Base-by-base conservation (phyloP, 2,329 filamentous ascomycete species). In the Aspergillus bombycis region DNA sequence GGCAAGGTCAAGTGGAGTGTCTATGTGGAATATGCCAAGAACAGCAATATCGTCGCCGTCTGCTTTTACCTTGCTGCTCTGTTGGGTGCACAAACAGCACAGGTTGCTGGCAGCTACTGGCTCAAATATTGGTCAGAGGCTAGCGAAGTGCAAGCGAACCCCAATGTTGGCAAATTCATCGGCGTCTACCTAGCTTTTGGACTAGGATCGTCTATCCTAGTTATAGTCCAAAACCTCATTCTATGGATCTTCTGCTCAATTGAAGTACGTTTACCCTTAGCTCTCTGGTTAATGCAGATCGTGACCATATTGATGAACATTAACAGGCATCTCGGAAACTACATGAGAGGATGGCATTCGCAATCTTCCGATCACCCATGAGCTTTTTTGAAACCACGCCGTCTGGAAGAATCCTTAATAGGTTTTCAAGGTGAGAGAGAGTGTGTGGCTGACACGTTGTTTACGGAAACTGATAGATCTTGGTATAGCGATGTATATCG, bases 221-320 rank as follows among this genome's bases (percentile, higher is more conserved):
- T 96, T 3, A 93, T 98, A 48, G 75, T 96, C 34, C 95, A 98
- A 79, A 98, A 94, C 7, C 82, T 99, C 70, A 93, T 99, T 67
- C 84, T 99, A 32, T 99, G 95, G 95, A 98, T 99, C 69, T 98
- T 99, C 82, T 99, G 96, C 81, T 98, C 95, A 5, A 99, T 99
- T 67, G 95, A 99, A 86, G 91, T 92, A 82, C 73, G 83, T 57
- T 77, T 60, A 45, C 71, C 56, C 43, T 54, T 62, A 63, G 7
- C 9, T 23, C 6, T 55, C n/a, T 38, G 26, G 50, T 16, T 28
- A 52, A 12, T 52, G 3, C 19, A 21, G 21, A 23, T 21, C 8
- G 11, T 38, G n/a, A 12, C 32, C 32, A 26, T 55, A 32, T 32
- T 55, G 38, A 55, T n/a, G n/a, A 36, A 21, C n/a, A 16, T 43